A percentile compares a stretch with the other conserved stretches of the same genome.
Conservation (phyloP, 305 asterid genomes). For the Solanum hybrid region DNA sequence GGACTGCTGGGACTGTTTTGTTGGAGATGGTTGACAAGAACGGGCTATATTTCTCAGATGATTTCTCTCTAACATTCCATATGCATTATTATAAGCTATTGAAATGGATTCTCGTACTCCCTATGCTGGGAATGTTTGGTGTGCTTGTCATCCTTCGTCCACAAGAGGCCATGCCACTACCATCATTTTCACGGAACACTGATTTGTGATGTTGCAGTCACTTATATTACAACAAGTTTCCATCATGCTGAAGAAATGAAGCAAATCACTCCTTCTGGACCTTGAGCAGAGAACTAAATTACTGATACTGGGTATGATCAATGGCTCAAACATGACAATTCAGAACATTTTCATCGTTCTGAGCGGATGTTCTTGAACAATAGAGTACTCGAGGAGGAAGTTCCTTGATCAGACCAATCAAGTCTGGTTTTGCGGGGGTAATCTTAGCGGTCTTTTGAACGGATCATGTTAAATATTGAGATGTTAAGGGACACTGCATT, state of each 20-base stretch:
- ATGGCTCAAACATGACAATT: neutral
- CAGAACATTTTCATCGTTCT: neutral
- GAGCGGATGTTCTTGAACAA: neutral
- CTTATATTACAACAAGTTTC: neutral
- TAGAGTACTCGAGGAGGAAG: neutral
- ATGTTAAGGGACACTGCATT: neutral
- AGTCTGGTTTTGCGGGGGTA: neutral
- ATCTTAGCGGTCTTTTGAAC: neutral
- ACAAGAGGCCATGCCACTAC: conserved; percentile 86
- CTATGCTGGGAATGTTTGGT: conserved; percentile 94
- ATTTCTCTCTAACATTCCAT: conserved; percentile 91
- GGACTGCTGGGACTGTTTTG: conserved; percentile 83
- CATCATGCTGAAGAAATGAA: neutral
- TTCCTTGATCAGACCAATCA: neutral
- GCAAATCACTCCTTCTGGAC: neutral
- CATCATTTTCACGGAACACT: conserved; percentile 87
- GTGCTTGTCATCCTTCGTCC: conserved; percentile 89
- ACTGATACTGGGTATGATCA: neutral
- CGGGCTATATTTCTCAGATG: conserved; percentile 77
- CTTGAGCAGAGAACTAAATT: neutral
- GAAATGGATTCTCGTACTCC: conserved; percentile 92
- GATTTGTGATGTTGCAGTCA: conserved; percentile 41
- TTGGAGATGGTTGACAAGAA: conserved; percentile 94
- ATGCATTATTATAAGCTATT: conserved; percentile 74
- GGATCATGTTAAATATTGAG: neutral